Conservation (phyloP, 106 monocot genomes). For the Dendrobium chrysotoxum region DNA sequence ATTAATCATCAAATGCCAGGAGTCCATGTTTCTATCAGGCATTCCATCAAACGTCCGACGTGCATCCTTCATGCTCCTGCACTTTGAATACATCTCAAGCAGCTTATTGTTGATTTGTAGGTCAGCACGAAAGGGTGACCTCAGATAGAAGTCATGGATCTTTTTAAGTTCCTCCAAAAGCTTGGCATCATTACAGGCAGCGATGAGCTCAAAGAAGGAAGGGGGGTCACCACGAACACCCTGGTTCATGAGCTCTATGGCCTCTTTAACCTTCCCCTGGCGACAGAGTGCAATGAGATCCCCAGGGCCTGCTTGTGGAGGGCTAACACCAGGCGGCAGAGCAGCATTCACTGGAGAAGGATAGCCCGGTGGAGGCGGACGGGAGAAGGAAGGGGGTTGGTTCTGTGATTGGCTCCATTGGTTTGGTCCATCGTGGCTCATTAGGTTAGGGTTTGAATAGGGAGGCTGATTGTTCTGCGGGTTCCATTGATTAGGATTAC, state of each 20-base stretch:
- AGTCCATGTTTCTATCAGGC: constrained; percentile 63
- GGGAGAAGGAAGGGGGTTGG: constrained; percentile 5
- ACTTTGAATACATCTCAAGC: constrained; percentile 52
- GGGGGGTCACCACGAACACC: constrained; percentile 42
- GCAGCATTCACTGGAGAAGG: background rate
- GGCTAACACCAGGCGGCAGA: constrained; percentile 6
- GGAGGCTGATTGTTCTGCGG: constrained; percentile 6
- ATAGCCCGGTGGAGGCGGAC: background rate
- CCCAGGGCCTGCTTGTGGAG: constrained; percentile 32
- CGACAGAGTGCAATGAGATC: constrained; percentile 48
- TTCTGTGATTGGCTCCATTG: constrained; percentile 17
- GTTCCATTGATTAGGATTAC: constrained; percentile 12
- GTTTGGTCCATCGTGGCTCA: constrained; percentile 2
- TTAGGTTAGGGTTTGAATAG: constrained; percentile 2
- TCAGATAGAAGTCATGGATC: constrained; percentile 61
- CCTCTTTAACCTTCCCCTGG: constrained; percentile 72
- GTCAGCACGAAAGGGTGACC: constrained; percentile 69
- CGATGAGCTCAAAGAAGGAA: constrained; percentile 45
- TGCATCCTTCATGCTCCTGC: constrained; percentile 56
- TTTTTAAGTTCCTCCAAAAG: constrained; percentile 68
- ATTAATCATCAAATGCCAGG: constrained; percentile 76
- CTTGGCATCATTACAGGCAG: constrained; percentile 50
- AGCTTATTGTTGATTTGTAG: constrained; percentile 61
- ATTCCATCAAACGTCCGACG: constrained; percentile 72
- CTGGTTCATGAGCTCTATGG: constrained; percentile 42